Percentiles rank a stretch among this genome's conserved stretches.
Evolutionary conservation across 73 alveolate species (phyloP).

Genomic region (Stentor roeselii): DNA sequence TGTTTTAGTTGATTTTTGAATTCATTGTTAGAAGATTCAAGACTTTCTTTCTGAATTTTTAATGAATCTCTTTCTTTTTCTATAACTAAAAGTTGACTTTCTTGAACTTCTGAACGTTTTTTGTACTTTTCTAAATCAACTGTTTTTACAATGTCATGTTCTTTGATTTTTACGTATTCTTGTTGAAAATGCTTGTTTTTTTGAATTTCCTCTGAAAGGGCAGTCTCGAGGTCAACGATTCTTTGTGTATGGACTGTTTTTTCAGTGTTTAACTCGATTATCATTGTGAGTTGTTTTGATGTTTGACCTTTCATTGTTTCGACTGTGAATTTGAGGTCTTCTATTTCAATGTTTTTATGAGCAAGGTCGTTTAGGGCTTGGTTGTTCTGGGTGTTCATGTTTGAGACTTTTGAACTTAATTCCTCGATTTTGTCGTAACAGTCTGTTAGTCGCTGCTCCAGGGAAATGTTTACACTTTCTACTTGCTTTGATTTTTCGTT

Average conservation of each 20-base stretch:
- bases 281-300: neutral
- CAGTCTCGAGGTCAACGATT: neutral
- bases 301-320: conserved; percentile 1
- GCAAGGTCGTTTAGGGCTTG: neutral
- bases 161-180: conserved; percentile 19
- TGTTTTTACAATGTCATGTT: neutral
- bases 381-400: neutral
- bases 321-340: neutral
- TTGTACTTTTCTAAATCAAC: neutral
- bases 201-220: neutral
- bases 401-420: no score
- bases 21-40: neutral
- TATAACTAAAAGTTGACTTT: neutral
- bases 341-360: neutral
- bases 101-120: neutral
- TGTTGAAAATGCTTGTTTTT: conserved; percentile 8
- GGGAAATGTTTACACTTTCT: neutral
- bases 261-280: neutral
- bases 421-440: neutral
- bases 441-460: neutral
- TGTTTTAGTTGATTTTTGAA: neutral
- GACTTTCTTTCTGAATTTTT: neutral
- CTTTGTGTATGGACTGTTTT: neutral
- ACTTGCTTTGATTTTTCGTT: neutral
- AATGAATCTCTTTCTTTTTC: conserved; percentile 21